Evolutionary conservation across 805 yeast genomes (phyloP), one percentile per base, ranked within the genome.

Genomic region (Pichia gijzeniarum): DNA sequence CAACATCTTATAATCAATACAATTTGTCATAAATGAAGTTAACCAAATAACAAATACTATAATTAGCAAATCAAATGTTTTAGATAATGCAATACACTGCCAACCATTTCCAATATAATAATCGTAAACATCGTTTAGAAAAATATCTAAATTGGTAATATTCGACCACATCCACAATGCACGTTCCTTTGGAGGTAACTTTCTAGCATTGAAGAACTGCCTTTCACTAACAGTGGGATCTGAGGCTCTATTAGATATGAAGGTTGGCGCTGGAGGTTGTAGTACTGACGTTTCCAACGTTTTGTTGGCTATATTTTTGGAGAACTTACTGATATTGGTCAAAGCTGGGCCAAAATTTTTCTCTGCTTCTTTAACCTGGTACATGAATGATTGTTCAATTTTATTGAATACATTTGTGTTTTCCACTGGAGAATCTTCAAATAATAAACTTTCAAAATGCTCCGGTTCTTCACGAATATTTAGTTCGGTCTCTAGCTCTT

Each of bases 111-210:
- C 95, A 22, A 83, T 68, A 61, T 85, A 93, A 60, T 89, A 93
- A 41, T 74, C 72, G 63, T 93, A 93, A 10, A 90, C 76, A 54
- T 91, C 95, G 43, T 79, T 79, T 17, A 93, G 69, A 56, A 91
- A 93, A 38, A 79, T 75, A 65, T 93, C 99, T 61, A 93, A 73
- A 62, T 93, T 93, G 53, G 85, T 87, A 20, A 93, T 87, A 57
- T 93, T 93, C 1, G 98, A 95, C 98, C 99, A 93, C 49, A 87
- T 74, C 88, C 97, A 93, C 16, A 85, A 68, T 0, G 98, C 95
- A 40, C 88, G 69, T 58, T 90, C 96, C 48, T 70, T 70, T 1
- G 85, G 77, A 41, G 79, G 76, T 22, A 80, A 57, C 1, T 73
- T 68, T 7, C 75, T 38, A 6, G 52, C 50, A 28, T 43, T 48